These are phyloP conservation scores for Pueraria montana DNA, from an alignment of 306 rosid genomes.

Conservation along the genomic window DNA sequence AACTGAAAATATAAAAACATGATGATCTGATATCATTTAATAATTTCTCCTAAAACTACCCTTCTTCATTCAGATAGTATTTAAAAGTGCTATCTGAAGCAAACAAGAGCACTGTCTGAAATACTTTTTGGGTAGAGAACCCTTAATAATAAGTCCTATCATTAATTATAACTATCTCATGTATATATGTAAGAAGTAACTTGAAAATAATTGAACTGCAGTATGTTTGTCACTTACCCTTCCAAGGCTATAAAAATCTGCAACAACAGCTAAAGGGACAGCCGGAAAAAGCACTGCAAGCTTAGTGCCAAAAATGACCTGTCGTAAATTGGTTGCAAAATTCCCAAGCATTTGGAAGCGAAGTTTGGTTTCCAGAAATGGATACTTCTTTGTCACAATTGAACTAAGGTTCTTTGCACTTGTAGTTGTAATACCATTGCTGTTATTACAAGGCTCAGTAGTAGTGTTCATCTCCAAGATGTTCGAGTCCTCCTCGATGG, in stretches of 20 bases:
- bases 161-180: background rate
- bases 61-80: too few relatives aligned
- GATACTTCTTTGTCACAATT: slow-evolving; percentile 61
- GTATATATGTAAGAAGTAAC: background rate
- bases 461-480: slow-evolving; percentile 17
- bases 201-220: background rate
- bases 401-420: slow-evolving; percentile 35
- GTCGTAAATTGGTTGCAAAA: slow-evolving; percentile 61
- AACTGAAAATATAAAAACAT: too few relatives aligned
- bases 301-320: slow-evolving; percentile 82
- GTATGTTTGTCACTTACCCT: slow-evolving; percentile 61
- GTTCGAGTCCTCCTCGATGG: slow-evolving; percentile 18
- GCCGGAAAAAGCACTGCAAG: slow-evolving; percentile 86
- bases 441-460: background rate
- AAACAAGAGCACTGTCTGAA: too few relatives aligned
- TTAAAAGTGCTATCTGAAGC: too few relatives aligned
- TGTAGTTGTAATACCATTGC: background rate
- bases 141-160: too few relatives aligned
- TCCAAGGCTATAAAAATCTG: slow-evolving; percentile 63
- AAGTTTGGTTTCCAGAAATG: slow-evolving; percentile 48
- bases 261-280: slow-evolving; percentile 76
- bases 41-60: too few relatives aligned
- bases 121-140: too few relatives aligned
- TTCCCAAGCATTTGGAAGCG: slow-evolving; percentile 55
- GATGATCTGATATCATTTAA: too few relatives aligned